Evolutionary conservation across 2,329 filamentous ascomycete genomes (phyloP).

Genomic region (Aspergillus proliferans): DNA sequence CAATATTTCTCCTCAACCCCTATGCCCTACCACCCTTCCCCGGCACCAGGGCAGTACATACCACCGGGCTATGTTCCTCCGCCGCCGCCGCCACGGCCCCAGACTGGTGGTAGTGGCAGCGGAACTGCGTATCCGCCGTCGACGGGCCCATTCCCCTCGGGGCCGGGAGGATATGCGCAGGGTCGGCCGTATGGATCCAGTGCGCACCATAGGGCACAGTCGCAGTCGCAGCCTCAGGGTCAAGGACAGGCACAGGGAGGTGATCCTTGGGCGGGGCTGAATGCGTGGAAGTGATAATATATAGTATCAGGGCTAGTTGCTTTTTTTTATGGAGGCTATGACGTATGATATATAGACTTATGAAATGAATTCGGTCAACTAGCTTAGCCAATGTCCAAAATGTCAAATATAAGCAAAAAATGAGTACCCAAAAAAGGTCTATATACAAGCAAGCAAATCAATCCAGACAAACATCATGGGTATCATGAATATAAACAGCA

Average conservation of each 20-base stretch:
- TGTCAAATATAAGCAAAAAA: too few species aligned
- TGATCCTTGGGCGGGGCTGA: constrained; percentile 67
- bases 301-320: too few species aligned
- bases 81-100: constrained; percentile 60
- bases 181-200: constrained; percentile 36
- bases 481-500: background rate
- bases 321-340: background rate
- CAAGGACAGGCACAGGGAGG: constrained; percentile 13
- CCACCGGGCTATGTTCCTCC: constrained; percentile 62
- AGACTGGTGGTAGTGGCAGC: constrained; percentile 30
- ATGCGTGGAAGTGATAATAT: constrained; percentile 56
- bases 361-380: too few species aligned
- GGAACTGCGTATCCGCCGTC: constrained; percentile 32
- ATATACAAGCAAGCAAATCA: background rate
- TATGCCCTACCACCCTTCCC: constrained; percentile 26
- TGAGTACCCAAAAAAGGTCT: background rate
- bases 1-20: constrained; percentile 33
- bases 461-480: background rate
- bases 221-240: constrained; percentile 30
- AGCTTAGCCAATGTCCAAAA: too few species aligned
- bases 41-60: constrained; percentile 41
- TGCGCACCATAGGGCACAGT: constrained; percentile 33
- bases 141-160: constrained; percentile 48
- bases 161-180: constrained; percentile 52
- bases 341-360: constrained; percentile 15